A percentile compares a stretch with the other conserved stretches of the same genome.
Evolutionary conservation across 495 filamentous ascomycete genomes (phyloP).

Genomic region (Bryoglossum gracile): DNA sequence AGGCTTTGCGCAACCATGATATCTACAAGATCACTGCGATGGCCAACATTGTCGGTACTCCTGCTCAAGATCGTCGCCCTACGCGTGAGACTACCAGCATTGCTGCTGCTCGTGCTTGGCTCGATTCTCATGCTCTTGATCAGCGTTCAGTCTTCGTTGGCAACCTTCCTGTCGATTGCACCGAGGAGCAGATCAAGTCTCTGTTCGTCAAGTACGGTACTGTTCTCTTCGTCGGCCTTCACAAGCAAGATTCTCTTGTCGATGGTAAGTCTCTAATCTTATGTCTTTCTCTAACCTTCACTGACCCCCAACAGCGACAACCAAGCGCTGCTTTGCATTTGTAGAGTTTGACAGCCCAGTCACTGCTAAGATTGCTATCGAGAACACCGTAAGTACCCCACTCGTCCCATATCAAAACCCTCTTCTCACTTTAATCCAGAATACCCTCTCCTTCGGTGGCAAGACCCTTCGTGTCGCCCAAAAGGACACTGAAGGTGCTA

Average conservation of each 20-base stretch:
- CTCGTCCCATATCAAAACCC: background rate
- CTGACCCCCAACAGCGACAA: conserved; percentile 18
- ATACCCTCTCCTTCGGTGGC: conserved; percentile 6
- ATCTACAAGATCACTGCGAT: conserved; percentile 19
- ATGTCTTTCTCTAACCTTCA: background rate
- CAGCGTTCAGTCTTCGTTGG: conserved; percentile 46
- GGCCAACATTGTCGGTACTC: conserved; percentile 10
- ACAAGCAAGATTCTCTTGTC: conserved; percentile 27
- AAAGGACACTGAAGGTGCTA: conserved; percentile 21
- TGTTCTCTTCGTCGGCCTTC: conserved; percentile 35
- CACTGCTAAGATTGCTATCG: conserved; percentile 34
- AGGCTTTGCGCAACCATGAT: conserved; percentile 18
- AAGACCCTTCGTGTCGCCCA: conserved; percentile 21
- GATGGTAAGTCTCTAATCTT: conserved; percentile 27
- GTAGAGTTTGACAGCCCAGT: conserved; percentile 38
- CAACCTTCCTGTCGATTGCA: conserved; percentile 34
- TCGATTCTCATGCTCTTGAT: conserved; percentile 38
- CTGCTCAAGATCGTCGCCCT: background rate
- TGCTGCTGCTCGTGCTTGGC: conserved; percentile 28
- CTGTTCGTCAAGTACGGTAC: conserved; percentile 35
- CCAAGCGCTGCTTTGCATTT: conserved; percentile 43
- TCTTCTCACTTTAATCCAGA: conserved; percentile 12
- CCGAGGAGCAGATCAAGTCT: conserved; percentile 31
- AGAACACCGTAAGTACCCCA: conserved; percentile 7
- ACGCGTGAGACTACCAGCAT: too few species aligned